phyloP scores from a whole-genome alignment of 2,329 filamentous ascomycete species.

The Ustulina deusta region DNA sequence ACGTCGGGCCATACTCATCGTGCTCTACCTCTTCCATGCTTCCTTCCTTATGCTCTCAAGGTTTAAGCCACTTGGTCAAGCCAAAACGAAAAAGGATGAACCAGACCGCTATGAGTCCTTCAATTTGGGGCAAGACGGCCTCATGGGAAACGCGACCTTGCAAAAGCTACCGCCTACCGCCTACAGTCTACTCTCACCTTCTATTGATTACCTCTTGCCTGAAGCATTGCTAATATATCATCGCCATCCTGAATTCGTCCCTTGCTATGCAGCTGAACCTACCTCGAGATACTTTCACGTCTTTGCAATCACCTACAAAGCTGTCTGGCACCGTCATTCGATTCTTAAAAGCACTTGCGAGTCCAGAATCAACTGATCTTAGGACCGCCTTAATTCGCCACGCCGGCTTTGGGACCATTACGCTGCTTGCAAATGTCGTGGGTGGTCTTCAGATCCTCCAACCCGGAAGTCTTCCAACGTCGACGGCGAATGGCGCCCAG shows the following conservation, averaged over 20 bases:
- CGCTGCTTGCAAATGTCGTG: conserved; percentile 52
- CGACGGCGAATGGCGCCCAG: too few relatives aligned
- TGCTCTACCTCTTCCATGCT: too few relatives aligned
- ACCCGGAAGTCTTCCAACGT: too few relatives aligned
- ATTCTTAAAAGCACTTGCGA: conserved; percentile 41
- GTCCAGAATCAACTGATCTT: conserved; percentile 36
- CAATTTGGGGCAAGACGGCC: conserved; percentile 50
- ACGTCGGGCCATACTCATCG: too few relatives aligned
- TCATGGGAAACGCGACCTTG: conserved; percentile 44
- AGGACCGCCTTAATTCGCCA: conserved; percentile 50
- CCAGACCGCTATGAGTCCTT: conserved; percentile 50
- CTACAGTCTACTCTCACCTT: conserved; percentile 19
- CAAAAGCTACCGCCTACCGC: conserved; percentile 38
- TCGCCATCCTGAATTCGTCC: conserved; percentile 40
- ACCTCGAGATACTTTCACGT: conserved; percentile 43
- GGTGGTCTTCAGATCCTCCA: conserved; percentile 54
- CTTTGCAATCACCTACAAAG: conserved; percentile 45
- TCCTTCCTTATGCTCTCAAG: conserved; percentile 7
- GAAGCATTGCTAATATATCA: conserved; percentile 38
- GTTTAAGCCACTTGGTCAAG: conserved; percentile 37
- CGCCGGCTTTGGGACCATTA: conserved; percentile 54
- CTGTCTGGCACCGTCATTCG: conserved; percentile 47
- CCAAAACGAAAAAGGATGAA: conserved; percentile 43
- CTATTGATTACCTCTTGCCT: conserved; percentile 32
- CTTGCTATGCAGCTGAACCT: conserved; percentile 48